A percentile compares a stretch with the other conserved stretches of the same genome.
These are phyloP conservation scores for Russula sp. DNA, from an alignment of 768 basidiomycete genomes.

Conservation along the genomic window DNA sequence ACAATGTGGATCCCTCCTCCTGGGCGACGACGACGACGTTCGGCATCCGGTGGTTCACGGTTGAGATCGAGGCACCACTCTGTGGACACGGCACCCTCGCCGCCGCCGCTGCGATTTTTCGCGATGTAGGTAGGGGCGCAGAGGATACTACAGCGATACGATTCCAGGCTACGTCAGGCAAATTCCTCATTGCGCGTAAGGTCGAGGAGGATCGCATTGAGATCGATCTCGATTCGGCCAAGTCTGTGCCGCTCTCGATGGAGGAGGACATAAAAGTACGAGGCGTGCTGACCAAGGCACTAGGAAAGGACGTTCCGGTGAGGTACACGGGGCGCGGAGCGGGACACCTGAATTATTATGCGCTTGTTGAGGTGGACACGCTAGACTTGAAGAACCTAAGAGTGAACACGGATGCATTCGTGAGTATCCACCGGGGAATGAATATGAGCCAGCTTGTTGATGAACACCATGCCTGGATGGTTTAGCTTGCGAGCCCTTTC, in stretches of 20 bases:
- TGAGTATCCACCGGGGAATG: conserved; percentile 10
- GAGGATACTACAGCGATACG: background rate
- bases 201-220: conserved; percentile 13
- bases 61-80: conserved; percentile 23
- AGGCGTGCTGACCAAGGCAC: background rate
- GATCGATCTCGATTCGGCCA: conserved; percentile 17
- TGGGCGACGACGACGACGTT: background rate
- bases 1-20: too few species aligned
- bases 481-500: conserved; percentile 9
- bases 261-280: conserved; percentile 14
- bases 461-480: background rate
- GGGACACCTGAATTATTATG: conserved; percentile 11
- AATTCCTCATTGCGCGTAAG: conserved; percentile 1
- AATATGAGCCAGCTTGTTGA: background rate
- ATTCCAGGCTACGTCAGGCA: conserved; percentile 5
- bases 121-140: background rate
- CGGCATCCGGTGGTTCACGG: conserved; percentile 28
- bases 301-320: conserved; percentile 8
- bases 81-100: conserved; percentile 33
- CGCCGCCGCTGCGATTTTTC: conserved; percentile 18
- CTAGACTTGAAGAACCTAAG: conserved; percentile 19
- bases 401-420: conserved; percentile 21
- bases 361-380: conserved; percentile 25
- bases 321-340: conserved; percentile 1
- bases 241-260: background rate